phyloP scores from a whole-genome alignment of 116 monocot species.

The Papilionanthe hybrid region DNA sequence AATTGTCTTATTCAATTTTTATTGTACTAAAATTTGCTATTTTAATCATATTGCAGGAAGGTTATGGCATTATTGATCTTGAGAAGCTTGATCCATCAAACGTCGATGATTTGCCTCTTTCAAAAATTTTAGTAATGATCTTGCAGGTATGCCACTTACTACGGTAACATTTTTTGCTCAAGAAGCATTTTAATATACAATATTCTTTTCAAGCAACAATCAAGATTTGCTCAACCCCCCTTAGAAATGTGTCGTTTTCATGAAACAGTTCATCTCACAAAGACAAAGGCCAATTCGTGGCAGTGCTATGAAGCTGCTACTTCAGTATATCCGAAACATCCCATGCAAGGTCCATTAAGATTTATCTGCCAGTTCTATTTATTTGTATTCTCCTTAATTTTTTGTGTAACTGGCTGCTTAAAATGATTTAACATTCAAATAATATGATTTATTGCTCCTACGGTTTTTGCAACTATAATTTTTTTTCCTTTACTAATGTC shows the following conservation, averaged over 20 bases:
- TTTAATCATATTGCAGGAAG: constrained; percentile 57
- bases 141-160: constrained; percentile 53
- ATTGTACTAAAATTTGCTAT: not conserved
- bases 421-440: not conserved
- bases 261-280: constrained; percentile 86
- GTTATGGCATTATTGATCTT: constrained; percentile 81
- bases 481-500: not conserved
- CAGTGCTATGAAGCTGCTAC: constrained; percentile 42
- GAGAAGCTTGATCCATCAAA: constrained; percentile 64
- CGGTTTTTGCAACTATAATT: not conserved
- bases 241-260: constrained; percentile 6
- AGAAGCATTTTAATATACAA: too few relatives aligned
- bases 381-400: constrained; percentile 5
- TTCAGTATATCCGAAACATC: constrained; percentile 63
- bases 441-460: not conserved
- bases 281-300: constrained; percentile 84
- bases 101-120: constrained; percentile 61
- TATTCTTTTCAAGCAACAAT: not conserved
- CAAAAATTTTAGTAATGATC: constrained; percentile 57
- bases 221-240: not conserved
- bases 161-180: not conserved
- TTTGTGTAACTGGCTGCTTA: not conserved
- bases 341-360: constrained; percentile 83
- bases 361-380: constrained; percentile 12
- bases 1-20: not conserved